phyloP scores from a whole-genome alignment of 352 stramenopile genomes.

The Thraustochytrium striatum region DNA sequence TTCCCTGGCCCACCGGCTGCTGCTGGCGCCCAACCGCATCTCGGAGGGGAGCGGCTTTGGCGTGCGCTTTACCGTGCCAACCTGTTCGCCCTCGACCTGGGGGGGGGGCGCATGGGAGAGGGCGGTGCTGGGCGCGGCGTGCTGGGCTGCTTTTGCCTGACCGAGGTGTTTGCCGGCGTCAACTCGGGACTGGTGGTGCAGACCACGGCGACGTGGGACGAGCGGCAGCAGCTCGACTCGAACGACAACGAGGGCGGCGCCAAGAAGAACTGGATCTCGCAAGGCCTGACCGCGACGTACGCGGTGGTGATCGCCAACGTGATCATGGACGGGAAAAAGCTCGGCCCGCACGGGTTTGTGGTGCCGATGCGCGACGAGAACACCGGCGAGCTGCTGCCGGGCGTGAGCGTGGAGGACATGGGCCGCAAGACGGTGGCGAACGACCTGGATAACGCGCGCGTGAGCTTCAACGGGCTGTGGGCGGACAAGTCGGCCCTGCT shows the following conservation, averaged over 20 bases:
- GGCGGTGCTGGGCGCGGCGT: conserved; percentile 43
- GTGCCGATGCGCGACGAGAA: conserved; percentile 54
- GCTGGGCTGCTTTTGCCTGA: conserved; percentile 57
- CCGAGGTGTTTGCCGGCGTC: conserved; percentile 57
- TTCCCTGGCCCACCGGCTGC: conserved; percentile 53
- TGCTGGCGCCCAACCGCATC: conserved; percentile 27
- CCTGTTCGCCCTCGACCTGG: conserved; percentile 53
- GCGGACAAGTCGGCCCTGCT: conserved; percentile 49
- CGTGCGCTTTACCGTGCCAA: conserved; percentile 54
- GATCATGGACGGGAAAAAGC: conserved; percentile 50
- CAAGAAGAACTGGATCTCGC: conserved; percentile 59
- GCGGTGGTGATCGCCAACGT: conserved; percentile 55
- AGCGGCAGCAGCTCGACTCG: conserved; percentile 51
- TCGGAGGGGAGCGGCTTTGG: conserved; percentile 51
- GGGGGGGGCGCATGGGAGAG: conserved; percentile 53
- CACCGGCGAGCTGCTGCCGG: conserved; percentile 44
- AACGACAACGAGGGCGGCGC: conserved; percentile 54
- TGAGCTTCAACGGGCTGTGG: conserved; percentile 53
- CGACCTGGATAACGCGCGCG: conserved; percentile 58
- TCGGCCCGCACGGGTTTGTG: conserved; percentile 56
- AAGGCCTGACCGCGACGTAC: conserved; percentile 41
- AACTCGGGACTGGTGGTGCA: conserved; percentile 55
- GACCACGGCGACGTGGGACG: conserved; percentile 53
- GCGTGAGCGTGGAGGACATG: conserved; percentile 56
- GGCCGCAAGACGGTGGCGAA: conserved; percentile 55